Evolutionary conservation across 306 rosid species (phyloP), one percentile per base, ranked within the genome.

Genomic region (Cucumis cinereus): DNA sequence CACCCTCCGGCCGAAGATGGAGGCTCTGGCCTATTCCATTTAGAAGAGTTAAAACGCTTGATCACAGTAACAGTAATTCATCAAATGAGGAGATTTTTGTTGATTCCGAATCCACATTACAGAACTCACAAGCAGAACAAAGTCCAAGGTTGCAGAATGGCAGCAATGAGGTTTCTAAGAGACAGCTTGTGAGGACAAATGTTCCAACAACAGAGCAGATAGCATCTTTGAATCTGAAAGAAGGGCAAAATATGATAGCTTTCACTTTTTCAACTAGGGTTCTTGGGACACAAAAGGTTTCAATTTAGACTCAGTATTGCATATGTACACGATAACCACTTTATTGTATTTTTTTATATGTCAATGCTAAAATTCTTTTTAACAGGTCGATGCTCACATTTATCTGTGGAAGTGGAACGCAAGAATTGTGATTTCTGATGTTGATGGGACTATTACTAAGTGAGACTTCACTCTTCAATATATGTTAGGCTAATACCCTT

Each of bases 371-470:
- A 15, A 77, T 78, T 73, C 55, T 70, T 74, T 69, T 73, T 69
- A 66, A 82, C 89, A 95, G 99, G 99, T 95, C 57, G 99, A 95
- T 84, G 98, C 98, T 68, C 99, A 90, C 83, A 92, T 95, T 82
- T 95, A 92, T 85, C 84, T 95, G 79, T 95, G 99, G 99, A 92
- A 89, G 74, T 95, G 98, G 98, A 92, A 95, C 82, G 93, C 96
- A 30, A 83, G 89, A 76, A 95, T 95, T 68, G 99, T 95, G 79
- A 92, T 95, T 80, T 95, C 99, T 9, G 99, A 95, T 24, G 99
- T 95, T 66, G 99, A 95, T 80, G 99, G 99, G 73, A 95, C 99
- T 57, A 95, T 95, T 83, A 95, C 99, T 80, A 95, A 89, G 99
- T 95, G 86, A 87, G 99, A 81, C 73, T 77, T 58, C 26, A 23